A percentile compares a stretch with the other conserved stretches of the same genome.
Conservation (phyloP, 129 eudicot genomes). For the Sambucus nigra region DNA sequence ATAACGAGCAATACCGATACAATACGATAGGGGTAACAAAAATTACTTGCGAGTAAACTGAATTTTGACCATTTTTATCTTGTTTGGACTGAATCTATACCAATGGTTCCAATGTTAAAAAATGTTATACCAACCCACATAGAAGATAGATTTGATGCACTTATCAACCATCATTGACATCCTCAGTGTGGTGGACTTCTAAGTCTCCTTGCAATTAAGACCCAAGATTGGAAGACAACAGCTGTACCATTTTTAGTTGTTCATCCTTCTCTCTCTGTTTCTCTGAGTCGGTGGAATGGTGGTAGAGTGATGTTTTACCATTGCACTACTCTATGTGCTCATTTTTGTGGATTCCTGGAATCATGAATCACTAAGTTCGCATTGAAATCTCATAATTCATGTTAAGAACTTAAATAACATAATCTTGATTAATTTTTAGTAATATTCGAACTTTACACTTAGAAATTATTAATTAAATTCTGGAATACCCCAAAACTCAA, state of each 20-base stretch:
- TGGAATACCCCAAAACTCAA: no score
- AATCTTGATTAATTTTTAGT: no score
- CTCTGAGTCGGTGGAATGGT: no score
- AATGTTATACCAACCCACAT: neutral
- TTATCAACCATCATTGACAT: slow-evolving; percentile 1
- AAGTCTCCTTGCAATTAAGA: neutral
- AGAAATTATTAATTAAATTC: no score
- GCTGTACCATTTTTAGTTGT: no score
- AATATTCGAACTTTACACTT: no score
- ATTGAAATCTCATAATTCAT: no score
- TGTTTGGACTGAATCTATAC: neutral
- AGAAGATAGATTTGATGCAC: neutral
- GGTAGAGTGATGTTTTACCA: neutral
- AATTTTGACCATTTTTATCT: neutral
- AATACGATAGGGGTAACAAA: neutral
- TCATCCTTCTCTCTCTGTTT: no score
- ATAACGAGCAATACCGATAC: neutral
- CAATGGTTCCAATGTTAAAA: neutral
- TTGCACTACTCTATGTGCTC: no score
- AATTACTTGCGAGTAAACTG: neutral
- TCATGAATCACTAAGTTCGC: no score
- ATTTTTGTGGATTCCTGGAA: no score
- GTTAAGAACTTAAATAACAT: no score
- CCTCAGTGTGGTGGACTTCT: neutral
- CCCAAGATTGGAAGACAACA: neutral